Evolutionary conservation across 1,284 basidiomycete species (phyloP).

Genomic region (Coniophora puteana): DNA sequence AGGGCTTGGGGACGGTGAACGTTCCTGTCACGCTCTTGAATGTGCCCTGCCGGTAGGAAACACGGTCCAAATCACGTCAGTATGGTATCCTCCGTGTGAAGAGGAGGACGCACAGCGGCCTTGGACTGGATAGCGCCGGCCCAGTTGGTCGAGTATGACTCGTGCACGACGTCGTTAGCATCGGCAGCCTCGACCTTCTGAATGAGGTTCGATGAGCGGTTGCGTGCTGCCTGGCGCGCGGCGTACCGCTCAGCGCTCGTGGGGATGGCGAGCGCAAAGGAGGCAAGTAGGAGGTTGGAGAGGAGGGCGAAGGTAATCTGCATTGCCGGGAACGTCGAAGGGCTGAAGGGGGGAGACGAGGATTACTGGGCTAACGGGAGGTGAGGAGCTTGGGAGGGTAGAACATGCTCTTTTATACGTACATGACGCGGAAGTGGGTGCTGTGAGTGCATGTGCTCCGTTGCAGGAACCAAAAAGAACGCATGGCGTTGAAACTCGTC

Average conservation of each 20-base stretch:
- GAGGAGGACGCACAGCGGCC: conserved; percentile 13
- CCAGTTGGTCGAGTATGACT: conserved; percentile 25
- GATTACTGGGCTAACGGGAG: no score
- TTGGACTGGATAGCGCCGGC: conserved; percentile 20
- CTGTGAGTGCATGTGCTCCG: no score
- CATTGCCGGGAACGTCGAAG: no score
- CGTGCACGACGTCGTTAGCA: conserved; percentile 13
- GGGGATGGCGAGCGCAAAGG: not conserved
- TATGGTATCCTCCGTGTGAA: not conserved
- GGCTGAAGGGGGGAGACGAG: no score
- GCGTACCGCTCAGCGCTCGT: conserved; percentile 6
- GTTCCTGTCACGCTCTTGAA: conserved; percentile 27
- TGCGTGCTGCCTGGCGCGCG: conserved; percentile 12
- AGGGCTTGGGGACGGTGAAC: no score
- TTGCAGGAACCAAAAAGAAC: no score
- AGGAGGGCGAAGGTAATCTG: no score
- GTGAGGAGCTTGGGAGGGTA: no score
- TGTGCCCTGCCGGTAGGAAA: conserved; percentile 15
- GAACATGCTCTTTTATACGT: no score
- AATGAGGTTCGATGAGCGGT: conserved; percentile 14
- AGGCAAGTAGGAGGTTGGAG: not conserved
- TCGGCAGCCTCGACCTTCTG: not conserved
- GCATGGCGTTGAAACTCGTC: no score
- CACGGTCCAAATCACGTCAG: conserved; percentile 1
- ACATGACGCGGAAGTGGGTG: no score